Conservation (phyloP, 106 monocot species). For the Gastrodia elata region DNA sequence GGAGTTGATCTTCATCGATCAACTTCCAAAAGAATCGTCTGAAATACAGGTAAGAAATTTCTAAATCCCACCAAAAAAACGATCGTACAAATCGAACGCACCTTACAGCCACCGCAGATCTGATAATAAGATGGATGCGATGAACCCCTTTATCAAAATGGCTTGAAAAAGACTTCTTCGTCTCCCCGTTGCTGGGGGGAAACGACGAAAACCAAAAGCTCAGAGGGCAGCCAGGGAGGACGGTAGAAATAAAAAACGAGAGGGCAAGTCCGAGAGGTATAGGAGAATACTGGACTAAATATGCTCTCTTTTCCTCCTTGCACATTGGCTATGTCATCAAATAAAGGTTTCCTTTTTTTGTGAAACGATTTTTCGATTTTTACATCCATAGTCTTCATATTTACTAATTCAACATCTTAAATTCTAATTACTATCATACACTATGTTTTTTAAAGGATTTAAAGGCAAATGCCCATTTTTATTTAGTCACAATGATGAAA, state of each 20-base stretch:
- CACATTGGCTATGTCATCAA: no score
- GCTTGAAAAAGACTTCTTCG: not conserved
- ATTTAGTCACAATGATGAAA: no score
- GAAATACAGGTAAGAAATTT: not conserved
- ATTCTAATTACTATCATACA: no score
- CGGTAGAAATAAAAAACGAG: not conserved
- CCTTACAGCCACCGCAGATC: not conserved
- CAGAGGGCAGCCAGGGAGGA: not conserved
- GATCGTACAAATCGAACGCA: not conserved
- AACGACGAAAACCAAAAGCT: slow-evolving; percentile 6
- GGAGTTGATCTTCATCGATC: not conserved
- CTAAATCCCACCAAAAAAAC: not conserved
- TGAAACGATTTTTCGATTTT: no score
- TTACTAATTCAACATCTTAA: no score
- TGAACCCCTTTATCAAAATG: not conserved
- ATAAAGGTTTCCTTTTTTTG: no score
- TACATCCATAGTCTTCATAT: no score
- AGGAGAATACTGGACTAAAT: not conserved
- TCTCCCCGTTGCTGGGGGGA: not conserved
- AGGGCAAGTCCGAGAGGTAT: no score
- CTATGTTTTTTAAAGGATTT: no score
- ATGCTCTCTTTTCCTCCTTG: not conserved
- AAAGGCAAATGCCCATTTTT: no score
- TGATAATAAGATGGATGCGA: slow-evolving; percentile 1
- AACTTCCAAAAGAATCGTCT: not conserved